Conservation (phyloP, 805 yeast species). For the Ascoidea rubescens region DNA sequence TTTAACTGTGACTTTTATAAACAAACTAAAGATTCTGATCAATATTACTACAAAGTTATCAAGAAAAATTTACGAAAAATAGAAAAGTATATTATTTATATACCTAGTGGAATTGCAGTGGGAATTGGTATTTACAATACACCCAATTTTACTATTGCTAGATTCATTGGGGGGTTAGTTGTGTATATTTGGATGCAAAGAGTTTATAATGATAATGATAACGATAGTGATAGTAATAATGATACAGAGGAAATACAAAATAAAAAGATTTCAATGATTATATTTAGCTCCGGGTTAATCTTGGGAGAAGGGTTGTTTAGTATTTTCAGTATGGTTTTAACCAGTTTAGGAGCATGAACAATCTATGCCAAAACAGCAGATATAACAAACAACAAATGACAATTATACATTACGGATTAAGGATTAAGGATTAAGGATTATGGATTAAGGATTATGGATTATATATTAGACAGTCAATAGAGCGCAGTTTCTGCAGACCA, state of each 20-base stretch:
- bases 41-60: slow-evolving; percentile 7
- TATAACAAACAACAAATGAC: too few relatives aligned
- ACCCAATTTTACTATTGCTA: slow-evolving; percentile 85
- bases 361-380: too few relatives aligned
- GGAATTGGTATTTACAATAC: slow-evolving; percentile 93
- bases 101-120: slow-evolving; percentile 94
- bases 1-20: slow-evolving; percentile 17
- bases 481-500: too few relatives aligned
- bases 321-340: slow-evolving; percentile 64
- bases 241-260: slow-evolving; percentile 15
- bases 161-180: slow-evolving; percentile 78
- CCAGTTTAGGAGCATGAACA: slow-evolving; percentile 34
- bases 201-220: slow-evolving; percentile 16
- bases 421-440: too few relatives aligned
- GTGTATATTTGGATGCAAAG: slow-evolving; percentile 41
- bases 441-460: too few relatives aligned
- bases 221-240: slow-evolving; percentile 5
- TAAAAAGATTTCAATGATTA: slow-evolving; percentile 62
- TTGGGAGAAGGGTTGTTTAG: slow-evolving; percentile 90
- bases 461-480: too few relatives aligned
- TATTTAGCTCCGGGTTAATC: slow-evolving; percentile 83
- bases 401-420: too few relatives aligned
- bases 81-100: slow-evolving; percentile 29
- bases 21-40: slow-evolving; percentile 4
- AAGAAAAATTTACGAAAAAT: slow-evolving; percentile 7